Evolutionary conservation across 1,284 basidiomycete species (phyloP).

Genomic region (Ceratobasidium sp.): DNA sequence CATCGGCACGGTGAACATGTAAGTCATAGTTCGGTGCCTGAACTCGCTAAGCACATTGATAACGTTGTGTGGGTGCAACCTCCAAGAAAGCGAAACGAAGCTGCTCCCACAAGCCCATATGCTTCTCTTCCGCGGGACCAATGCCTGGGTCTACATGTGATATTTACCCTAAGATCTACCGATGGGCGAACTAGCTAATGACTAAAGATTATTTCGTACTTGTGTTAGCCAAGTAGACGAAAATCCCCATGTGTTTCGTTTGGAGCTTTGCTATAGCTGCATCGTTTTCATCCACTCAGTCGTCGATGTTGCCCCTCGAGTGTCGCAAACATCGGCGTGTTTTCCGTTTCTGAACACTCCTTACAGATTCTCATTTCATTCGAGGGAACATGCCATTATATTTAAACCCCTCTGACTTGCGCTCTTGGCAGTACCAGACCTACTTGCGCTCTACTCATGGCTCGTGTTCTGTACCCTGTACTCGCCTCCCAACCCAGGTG

Average conservation of each 20-base stretch:
- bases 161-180: no score
- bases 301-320: background rate
- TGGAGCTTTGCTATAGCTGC: background rate
- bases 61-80: no score
- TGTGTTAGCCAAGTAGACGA: background rate
- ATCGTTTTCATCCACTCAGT: background rate
- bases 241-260: background rate
- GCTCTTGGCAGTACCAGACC: no score
- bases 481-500: background rate
- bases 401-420: background rate
- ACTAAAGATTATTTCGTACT: background rate
- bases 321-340: background rate
- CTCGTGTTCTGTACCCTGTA: background rate
- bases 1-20: no score
- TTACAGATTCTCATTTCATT: background rate
- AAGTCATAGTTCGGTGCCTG: no score
- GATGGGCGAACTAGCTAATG: background rate
- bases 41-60: no score
- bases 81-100: no score
- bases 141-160: no score
- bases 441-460: background rate
- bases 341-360: background rate
- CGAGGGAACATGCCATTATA: background rate
- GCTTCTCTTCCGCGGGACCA: no score
- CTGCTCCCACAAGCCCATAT: no score